Conservation (phyloP, 768 basidiomycete genomes). For the Rhizopogon vesiculosus region DNA sequence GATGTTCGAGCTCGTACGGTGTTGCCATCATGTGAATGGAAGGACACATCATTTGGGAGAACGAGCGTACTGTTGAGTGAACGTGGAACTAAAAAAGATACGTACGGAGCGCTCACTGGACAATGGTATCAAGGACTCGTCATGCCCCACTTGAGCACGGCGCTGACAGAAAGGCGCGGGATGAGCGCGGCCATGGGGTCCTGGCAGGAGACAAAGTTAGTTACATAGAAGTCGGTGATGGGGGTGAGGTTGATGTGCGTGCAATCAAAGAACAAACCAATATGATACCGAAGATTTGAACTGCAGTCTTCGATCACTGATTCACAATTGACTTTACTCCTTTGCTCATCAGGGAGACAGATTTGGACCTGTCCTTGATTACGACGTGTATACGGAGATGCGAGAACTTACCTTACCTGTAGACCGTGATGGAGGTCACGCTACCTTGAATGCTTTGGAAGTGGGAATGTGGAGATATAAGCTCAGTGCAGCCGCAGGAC, state of each 20-base stretch:
- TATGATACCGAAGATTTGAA: too few relatives aligned
- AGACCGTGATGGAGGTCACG: too few relatives aligned
- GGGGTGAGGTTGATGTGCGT: slow-evolving; percentile 65
- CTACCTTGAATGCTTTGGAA: too few relatives aligned
- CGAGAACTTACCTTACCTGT: too few relatives aligned
- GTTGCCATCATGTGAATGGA: slow-evolving; percentile 86
- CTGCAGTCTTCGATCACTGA: too few relatives aligned
- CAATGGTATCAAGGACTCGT: slow-evolving; percentile 88
- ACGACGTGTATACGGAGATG: too few relatives aligned
- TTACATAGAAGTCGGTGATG: slow-evolving; percentile 68
- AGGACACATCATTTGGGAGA: slow-evolving; percentile 87
- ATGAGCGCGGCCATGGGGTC: slow-evolving; percentile 71
- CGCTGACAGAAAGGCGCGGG: slow-evolving; percentile 57
- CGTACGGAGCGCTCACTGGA: slow-evolving; percentile 57
- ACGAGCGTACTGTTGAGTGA: background rate
- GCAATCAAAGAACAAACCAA: too few relatives aligned
- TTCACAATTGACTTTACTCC: too few relatives aligned
- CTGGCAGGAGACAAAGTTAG: slow-evolving; percentile 56
- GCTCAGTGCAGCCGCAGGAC: too few relatives aligned
- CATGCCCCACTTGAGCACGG: slow-evolving; percentile 92
- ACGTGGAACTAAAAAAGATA: background rate
- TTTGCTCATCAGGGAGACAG: too few relatives aligned
- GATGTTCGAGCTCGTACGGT: slow-evolving; percentile 94
- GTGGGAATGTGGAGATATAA: too few relatives aligned
- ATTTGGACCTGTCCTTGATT: too few relatives aligned